phyloP scores from a whole-genome alignment of 2,329 filamentous ascomycete species.

The Clathrospora elynae region DNA sequence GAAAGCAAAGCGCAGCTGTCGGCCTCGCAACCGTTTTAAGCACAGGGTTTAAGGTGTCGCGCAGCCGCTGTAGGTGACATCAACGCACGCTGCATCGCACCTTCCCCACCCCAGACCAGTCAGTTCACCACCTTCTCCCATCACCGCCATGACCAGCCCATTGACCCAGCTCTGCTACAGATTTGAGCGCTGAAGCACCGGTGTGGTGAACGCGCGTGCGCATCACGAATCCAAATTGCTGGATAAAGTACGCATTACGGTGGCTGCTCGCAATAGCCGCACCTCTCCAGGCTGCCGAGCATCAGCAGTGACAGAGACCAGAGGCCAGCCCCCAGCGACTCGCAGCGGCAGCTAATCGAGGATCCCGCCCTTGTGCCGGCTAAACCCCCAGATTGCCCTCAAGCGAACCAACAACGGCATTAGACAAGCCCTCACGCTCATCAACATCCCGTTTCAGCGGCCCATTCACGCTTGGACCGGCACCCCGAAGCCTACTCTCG shows the following conservation, averaged over 20 bases:
- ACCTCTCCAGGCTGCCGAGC: conserved; percentile 22
- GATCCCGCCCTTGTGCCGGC: conserved; percentile 44
- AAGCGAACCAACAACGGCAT: conserved; percentile 47
- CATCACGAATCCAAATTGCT: conserved; percentile 33
- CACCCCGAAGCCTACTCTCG: conserved; percentile 18
- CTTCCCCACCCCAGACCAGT: conserved; percentile 16
- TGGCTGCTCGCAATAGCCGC: conserved; percentile 24
- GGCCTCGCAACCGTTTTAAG: conserved; percentile 37
- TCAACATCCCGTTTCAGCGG: conserved; percentile 24
- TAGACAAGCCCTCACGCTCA: conserved; percentile 31
- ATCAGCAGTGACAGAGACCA: conserved; percentile 37
- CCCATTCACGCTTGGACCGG: conserved; percentile 21
- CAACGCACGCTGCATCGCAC: conserved; percentile 19
- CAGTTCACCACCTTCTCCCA: conserved; percentile 12
- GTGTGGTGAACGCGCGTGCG: conserved; percentile 23
- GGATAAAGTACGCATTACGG: conserved; percentile 39
- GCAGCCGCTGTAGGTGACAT: conserved; percentile 37
- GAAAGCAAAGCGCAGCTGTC: conserved; percentile 44
- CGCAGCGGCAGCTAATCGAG: conserved; percentile 47
- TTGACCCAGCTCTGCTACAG: conserved; percentile 27
- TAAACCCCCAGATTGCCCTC: conserved; percentile 46
- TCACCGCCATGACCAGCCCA: conserved; percentile 9
- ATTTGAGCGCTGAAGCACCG: conserved; percentile 14
- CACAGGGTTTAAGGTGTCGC: conserved; percentile 42
- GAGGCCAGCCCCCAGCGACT: conserved; percentile 33